Percentiles rank a stretch among this genome's conserved stretches.
These are phyloP conservation scores for Aureobasidium uvarum DNA, from an alignment of 2,329 filamentous ascomycete genomes.

Conservation along the genomic window DNA sequence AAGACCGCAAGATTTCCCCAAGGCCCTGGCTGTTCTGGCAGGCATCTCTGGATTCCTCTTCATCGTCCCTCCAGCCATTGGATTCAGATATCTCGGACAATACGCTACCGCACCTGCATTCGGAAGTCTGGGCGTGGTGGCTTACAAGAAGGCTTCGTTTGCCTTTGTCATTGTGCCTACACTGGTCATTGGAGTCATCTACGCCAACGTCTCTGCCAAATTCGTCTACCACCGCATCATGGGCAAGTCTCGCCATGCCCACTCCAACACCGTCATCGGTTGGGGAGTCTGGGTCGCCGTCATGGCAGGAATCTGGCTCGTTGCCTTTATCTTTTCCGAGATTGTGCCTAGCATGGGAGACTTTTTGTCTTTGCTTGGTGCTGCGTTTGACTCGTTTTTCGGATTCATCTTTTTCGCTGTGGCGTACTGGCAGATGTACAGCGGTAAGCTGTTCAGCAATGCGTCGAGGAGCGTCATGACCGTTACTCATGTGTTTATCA, in stretches of 20 bases:
- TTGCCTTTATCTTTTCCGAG: constrained; percentile 51
- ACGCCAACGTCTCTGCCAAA: constrained; percentile 51
- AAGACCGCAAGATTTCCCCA: constrained; percentile 52
- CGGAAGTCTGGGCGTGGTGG: constrained; percentile 45
- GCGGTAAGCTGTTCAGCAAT: constrained; percentile 30
- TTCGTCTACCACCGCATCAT: constrained; percentile 49
- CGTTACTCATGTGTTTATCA: constrained; percentile 47
- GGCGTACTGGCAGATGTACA: constrained; percentile 49
- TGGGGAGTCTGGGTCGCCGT: constrained; percentile 48
- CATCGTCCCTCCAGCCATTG: constrained; percentile 51
- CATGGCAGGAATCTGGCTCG: constrained; percentile 46
- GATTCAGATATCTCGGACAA: constrained; percentile 51
- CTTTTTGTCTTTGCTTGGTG: constrained; percentile 50
- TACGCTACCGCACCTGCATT: constrained; percentile 53
- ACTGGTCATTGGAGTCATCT: constrained; percentile 51
- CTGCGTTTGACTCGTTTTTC: constrained; percentile 52
- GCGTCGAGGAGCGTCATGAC: constrained; percentile 44
- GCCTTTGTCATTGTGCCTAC: constrained; percentile 54
- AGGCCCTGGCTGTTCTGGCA: constrained; percentile 49
- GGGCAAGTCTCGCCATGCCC: constrained; percentile 47
- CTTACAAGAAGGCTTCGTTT: constrained; percentile 52
- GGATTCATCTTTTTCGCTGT: constrained; percentile 54
- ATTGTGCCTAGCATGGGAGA: constrained; percentile 53
- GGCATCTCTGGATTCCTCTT: constrained; percentile 50
- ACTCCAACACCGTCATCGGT: constrained; percentile 50